phyloP scores from a whole-genome alignment of 2,329 filamentous ascomycete species.

The Ascocoryne sarcoides region DNA sequence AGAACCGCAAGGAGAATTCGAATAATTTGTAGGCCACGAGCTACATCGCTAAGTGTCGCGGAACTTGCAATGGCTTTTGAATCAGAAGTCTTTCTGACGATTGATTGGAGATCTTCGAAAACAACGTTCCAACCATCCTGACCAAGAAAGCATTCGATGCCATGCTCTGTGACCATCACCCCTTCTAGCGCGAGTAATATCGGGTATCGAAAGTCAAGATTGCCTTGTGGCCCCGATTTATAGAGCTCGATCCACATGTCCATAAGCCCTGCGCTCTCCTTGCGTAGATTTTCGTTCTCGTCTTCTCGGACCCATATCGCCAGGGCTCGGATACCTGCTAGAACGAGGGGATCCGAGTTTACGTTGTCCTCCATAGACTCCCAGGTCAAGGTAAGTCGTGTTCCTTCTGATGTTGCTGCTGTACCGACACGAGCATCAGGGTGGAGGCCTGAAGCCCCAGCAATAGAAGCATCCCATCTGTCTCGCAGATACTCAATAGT shows the following conservation, averaged over 20 bases:
- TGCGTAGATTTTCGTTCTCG: conserved; percentile 49
- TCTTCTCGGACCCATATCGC: conserved; percentile 63
- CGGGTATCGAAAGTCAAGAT: conserved; percentile 46
- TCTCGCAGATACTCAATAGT: conserved; percentile 59
- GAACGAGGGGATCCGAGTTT: conserved; percentile 48
- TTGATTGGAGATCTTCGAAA: conserved; percentile 38
- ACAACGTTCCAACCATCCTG: conserved; percentile 48
- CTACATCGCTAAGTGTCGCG: neutral
- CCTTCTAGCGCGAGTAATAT: conserved; percentile 53
- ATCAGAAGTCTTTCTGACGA: conserved; percentile 29
- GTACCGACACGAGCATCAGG: conserved; percentile 41
- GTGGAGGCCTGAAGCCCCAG: conserved; percentile 53
- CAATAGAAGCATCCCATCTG: conserved; percentile 58
- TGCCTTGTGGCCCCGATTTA: conserved; percentile 19
- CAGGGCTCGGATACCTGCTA: conserved; percentile 48
- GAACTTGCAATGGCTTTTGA: conserved; percentile 7
- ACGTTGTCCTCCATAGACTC: conserved; percentile 42
- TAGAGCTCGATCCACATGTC: conserved; percentile 60
- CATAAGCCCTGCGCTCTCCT: conserved; percentile 40
- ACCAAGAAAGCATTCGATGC: conserved; percentile 33
- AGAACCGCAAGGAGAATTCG: conserved; percentile 44
- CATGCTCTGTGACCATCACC: conserved; percentile 38
- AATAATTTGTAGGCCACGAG: conserved; percentile 46
- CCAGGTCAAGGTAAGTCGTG: conserved; percentile 45
- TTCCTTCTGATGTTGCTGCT: conserved; percentile 37